Percentiles rank a stretch among this genome's conserved stretches.
phyloP scores from a whole-genome alignment of 371 early-diverging fungal genomes.

The Mortierella sp. region DNA sequence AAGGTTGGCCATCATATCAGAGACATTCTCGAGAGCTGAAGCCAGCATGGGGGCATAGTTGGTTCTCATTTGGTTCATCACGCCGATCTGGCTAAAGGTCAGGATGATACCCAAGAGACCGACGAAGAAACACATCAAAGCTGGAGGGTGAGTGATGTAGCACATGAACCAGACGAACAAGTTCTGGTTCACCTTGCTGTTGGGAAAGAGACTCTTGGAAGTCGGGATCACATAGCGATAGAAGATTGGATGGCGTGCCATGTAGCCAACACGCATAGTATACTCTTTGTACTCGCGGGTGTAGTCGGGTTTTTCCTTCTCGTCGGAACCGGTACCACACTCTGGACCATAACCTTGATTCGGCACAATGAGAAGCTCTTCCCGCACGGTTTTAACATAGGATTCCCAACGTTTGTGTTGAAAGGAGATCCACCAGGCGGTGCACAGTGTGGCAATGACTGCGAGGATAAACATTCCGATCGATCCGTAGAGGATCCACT shows the following conservation, averaged over 20 bases:
- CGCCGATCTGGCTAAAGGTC: conserved; percentile 16
- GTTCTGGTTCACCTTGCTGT: not conserved
- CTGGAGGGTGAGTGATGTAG: conserved; percentile 27
- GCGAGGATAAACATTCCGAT: conserved; percentile 3
- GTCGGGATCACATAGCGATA: conserved; percentile 18
- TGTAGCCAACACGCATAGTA: conserved; percentile 6
- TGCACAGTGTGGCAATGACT: not conserved
- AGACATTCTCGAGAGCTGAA: conserved; percentile 2
- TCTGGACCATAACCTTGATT: not conserved
- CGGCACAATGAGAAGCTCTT: not conserved
- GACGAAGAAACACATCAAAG: conserved; percentile 22
- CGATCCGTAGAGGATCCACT: conserved; percentile 19
- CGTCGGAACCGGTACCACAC: too few relatives aligned
- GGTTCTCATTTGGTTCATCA: conserved; percentile 12
- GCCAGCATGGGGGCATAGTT: conserved; percentile 11
- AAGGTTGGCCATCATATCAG: not conserved
- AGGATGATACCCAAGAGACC: conserved; percentile 22
- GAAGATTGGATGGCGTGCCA: conserved; percentile 26
- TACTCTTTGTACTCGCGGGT: not conserved
- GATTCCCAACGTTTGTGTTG: conserved; percentile 19
- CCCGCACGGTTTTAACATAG: conserved; percentile 9
- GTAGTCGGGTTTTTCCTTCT: too few relatives aligned
- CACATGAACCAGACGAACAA: conserved; percentile 28
- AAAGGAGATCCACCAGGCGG: conserved; percentile 19
- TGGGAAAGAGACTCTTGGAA: conserved; percentile 7